These are phyloP conservation scores for Hymenoscyphus salicellus DNA, from an alignment of 2,329 filamentous ascomycete species.

Conservation along the genomic window DNA sequence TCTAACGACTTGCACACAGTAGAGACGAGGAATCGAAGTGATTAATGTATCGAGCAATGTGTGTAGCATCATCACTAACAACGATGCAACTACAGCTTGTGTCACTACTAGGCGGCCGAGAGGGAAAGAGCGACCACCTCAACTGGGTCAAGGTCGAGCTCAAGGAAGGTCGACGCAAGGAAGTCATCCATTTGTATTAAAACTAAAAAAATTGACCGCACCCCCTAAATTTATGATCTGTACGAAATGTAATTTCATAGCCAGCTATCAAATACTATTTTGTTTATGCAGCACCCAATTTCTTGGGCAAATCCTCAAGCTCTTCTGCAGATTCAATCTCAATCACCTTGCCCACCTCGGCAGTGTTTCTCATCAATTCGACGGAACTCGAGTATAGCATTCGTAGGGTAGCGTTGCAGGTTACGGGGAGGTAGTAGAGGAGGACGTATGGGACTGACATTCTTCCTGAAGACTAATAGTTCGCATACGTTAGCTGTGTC, in stretches of 20 bases:
- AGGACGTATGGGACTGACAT: conserved; percentile 89
- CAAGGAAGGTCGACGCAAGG: no score
- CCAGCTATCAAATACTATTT: neutral
- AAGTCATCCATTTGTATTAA: neutral
- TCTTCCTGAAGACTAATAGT: conserved; percentile 69
- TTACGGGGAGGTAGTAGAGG: conserved; percentile 89
- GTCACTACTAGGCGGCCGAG: no score
- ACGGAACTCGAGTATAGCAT: conserved; percentile 97
- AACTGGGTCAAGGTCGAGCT: no score
- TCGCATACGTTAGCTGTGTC: conserved; percentile 15
- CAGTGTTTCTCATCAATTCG: conserved; percentile 90
- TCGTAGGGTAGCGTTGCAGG: conserved; percentile 79
- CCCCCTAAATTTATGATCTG: neutral
- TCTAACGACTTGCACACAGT: no score
- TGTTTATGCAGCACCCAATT: conserved; percentile 41
- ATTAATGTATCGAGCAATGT: no score
- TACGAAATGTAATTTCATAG: neutral
- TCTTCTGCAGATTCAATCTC: conserved; percentile 82
- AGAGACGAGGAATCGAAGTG: no score
- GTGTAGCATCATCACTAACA: no score
- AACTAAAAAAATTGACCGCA: neutral
- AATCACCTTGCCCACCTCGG: conserved; percentile 82
- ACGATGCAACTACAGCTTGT: no score
- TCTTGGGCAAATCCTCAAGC: conserved; percentile 73
- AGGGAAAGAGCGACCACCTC: no score